Evolutionary conservation across 139 green algal species (phyloP).

Genomic region (Chlamydomonas sp.): DNA sequence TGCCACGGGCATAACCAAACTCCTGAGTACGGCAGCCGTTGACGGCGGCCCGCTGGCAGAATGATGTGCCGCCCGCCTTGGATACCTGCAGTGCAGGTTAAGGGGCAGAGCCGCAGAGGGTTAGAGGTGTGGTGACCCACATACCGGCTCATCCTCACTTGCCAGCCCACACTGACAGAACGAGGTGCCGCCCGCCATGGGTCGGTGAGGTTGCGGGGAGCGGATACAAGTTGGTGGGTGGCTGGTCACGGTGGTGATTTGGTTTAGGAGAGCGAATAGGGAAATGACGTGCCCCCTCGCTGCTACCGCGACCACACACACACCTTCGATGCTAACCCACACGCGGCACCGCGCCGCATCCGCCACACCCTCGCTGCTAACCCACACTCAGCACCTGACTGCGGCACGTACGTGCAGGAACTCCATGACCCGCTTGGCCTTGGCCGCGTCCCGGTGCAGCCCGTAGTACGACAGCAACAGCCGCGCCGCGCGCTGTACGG

Average conservation of each 20-base stretch:
- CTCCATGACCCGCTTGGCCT: neutral
- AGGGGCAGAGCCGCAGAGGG: too few relatives aligned
- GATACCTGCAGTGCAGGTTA: neutral
- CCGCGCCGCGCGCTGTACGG: neutral
- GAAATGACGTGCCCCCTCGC: too few relatives aligned
- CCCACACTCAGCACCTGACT: neutral
- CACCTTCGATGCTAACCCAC: neutral
- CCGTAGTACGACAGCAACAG: neutral
- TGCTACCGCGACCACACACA: too few relatives aligned
- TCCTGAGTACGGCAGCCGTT: neutral
- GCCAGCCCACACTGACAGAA: too few relatives aligned
- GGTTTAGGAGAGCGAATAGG: too few relatives aligned
- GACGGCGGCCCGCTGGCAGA: neutral
- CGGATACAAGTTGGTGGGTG: too few relatives aligned
- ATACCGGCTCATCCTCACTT: too few relatives aligned
- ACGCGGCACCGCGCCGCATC: neutral
- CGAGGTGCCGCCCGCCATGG: too few relatives aligned
- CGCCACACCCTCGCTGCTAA: too few relatives aligned
- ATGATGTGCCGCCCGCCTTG: neutral
- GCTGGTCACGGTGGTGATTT: too few relatives aligned
- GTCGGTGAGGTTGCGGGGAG: too few relatives aligned
- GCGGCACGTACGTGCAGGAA: neutral
- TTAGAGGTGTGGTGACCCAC: too few relatives aligned
- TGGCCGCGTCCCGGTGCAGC: neutral
- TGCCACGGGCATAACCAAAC: neutral